Percentiles rank a stretch among this genome's conserved stretches.
These are phyloP conservation scores for Colletotrichum horii DNA, from an alignment of 2,329 filamentous ascomycete species.

Conservation along the genomic window DNA sequence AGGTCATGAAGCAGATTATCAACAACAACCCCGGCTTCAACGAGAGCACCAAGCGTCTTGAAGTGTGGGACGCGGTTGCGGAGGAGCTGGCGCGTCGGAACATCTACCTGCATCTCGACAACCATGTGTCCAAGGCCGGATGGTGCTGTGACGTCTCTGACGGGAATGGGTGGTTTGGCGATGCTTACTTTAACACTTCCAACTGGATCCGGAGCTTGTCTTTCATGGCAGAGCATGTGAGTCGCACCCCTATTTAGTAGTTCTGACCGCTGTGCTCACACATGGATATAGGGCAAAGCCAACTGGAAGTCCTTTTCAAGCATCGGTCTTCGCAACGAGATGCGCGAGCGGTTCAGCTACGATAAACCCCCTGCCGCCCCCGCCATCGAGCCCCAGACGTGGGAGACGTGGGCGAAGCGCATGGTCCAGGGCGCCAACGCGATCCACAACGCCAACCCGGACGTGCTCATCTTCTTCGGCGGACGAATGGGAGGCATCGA, in stretches of 20 bases:
- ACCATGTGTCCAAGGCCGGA: slow-evolving; percentile 51
- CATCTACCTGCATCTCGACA: slow-evolving; percentile 54
- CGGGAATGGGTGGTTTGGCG: slow-evolving; percentile 57
- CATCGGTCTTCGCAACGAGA: slow-evolving; percentile 50
- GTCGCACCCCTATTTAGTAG: slow-evolving; percentile 19
- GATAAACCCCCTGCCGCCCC: slow-evolving; percentile 52
- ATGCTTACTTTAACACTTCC: slow-evolving; percentile 54
- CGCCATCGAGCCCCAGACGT: slow-evolving; percentile 45
- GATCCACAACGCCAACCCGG: slow-evolving; percentile 49
- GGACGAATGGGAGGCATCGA: slow-evolving; percentile 32
- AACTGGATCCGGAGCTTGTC: slow-evolving; percentile 58
- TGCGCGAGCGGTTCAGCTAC: slow-evolving; percentile 21
- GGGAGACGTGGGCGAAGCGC: slow-evolving; percentile 54
- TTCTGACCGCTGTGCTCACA: not conserved
- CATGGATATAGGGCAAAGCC: slow-evolving; percentile 31
- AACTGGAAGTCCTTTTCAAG: slow-evolving; percentile 43
- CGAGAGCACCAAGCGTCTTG: slow-evolving; percentile 49
- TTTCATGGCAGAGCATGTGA: slow-evolving; percentile 56
- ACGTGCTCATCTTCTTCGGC: slow-evolving; percentile 51
- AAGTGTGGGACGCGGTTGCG: slow-evolving; percentile 59
- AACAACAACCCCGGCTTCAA: slow-evolving; percentile 54
- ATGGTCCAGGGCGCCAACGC: slow-evolving; percentile 44
- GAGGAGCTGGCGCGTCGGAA: slow-evolving; percentile 52
- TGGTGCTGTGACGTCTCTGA: slow-evolving; percentile 53
- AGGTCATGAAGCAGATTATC: slow-evolving; percentile 49